A percentile compares a stretch with the other conserved stretches of the same genome.
phyloP scores from a whole-genome alignment of 331 rosid species.

The Malus hybrid region DNA sequence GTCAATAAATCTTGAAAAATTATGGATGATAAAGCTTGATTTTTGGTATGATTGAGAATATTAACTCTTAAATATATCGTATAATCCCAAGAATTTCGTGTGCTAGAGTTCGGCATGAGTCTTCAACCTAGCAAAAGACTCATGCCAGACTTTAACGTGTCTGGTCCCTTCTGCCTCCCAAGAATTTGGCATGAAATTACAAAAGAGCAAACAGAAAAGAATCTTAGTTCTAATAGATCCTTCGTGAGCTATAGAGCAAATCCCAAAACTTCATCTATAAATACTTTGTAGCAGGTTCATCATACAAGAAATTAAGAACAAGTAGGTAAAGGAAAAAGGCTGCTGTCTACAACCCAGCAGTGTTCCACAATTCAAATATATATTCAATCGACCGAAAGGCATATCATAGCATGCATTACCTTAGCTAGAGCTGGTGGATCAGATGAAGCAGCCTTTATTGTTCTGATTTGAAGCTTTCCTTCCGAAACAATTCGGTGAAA shows the following conservation, averaged over 20 bases:
- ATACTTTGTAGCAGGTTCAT: background rate
- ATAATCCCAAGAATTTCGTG: no score
- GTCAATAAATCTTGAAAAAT: no score
- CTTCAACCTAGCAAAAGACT: background rate
- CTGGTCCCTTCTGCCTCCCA: background rate
- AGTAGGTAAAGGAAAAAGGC: no score
- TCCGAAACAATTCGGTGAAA: background rate
- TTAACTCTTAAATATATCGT: no score
- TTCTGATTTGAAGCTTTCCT: no score
- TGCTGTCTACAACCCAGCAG: background rate
- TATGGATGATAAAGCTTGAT: no score
- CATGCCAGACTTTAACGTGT: background rate
- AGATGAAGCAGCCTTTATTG: no score
- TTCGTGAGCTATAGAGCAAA: background rate
- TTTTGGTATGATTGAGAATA: no score
- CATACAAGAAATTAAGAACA: background rate
- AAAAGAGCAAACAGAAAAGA: background rate
- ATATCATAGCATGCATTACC: background rate
- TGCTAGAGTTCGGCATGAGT: no score
- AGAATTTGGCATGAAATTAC: background rate
- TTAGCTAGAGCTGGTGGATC: no score
- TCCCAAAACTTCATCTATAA: background rate
- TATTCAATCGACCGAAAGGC: no score
- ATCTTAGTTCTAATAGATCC: background rate
- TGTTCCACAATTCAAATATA: background rate